phyloP scores from a whole-genome alignment of 495 filamentous ascomycete species.

The Penicillium argentinense region DNA sequence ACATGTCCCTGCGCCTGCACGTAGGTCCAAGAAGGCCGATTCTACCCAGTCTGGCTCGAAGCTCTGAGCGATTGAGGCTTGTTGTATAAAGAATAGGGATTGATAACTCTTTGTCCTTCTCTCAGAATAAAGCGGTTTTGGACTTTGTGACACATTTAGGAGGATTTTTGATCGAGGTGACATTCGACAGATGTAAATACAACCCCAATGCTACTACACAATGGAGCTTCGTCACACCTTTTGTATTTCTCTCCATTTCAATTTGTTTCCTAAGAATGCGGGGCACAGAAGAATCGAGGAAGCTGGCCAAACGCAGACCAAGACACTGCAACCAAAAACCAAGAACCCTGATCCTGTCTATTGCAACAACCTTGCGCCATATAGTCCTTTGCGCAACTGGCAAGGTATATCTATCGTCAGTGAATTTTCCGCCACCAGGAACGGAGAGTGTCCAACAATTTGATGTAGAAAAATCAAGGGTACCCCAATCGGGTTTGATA shows the following conservation, averaged over 20 bases:
- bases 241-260: conserved; percentile 2
- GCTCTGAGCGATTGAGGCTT: conserved; percentile 10
- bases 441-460: conserved; percentile 3
- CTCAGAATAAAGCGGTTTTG: too few relatives aligned
- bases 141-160: too few relatives aligned
- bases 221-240: not conserved
- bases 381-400: conserved; percentile 1
- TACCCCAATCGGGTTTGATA: too few relatives aligned
- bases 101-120: too few relatives aligned
- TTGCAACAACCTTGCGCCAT: conserved; percentile 16
- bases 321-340: conserved; percentile 1
- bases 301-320: not conserved
- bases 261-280: conserved; percentile 4
- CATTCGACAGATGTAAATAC: too few relatives aligned
- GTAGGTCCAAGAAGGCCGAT: conserved; percentile 33
- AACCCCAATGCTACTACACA: not conserved
- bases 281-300: conserved; percentile 1
- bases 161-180: too few relatives aligned
- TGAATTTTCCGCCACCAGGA: conserved; percentile 12
- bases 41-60: conserved; percentile 27
- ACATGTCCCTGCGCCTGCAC: conserved; percentile 44
- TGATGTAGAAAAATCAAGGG: not conserved
- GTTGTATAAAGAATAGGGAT: not conserved
- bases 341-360: conserved; percentile 13
- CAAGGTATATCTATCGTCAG: conserved; percentile 14